Evolutionary conservation across 2,329 filamentous ascomycete species (phyloP), one percentile per base, ranked within the genome.

Genomic region (Penicillium psychrosexuale): DNA sequence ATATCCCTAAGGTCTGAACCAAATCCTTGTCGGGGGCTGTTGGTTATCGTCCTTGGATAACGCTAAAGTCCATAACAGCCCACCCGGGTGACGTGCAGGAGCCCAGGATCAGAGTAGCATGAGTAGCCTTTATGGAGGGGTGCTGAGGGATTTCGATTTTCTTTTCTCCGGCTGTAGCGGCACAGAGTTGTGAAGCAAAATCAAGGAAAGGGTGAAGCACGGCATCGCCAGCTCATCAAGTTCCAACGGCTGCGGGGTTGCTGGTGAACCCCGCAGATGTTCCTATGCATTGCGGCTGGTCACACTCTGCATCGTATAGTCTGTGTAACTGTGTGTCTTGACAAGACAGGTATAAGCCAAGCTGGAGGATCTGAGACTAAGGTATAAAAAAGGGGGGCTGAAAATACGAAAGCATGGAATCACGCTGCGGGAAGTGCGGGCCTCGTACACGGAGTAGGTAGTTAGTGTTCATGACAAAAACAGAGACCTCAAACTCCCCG

Each of bases 181-280:
- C 37, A 24, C 22, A 42, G 44, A 22, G n/a, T 33, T 28, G 33
- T 53, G 47, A 31, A 38, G 31, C 8, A 19, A 56, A 22, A 34
- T 57, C 60, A 60, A 48, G 58, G 50, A 59, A 62, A 53, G 24
- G 24, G 34, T 57, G 49, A 59, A 57, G 51, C 55, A 61, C 56
- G 44, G 51, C 60, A 57, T 56, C 50, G 58, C 56, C 61, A 64
- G 48, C 58, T 55, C 61, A 64, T 62, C 56, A 60, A 47, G 30
- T 55, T 27, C 19, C 37, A 59, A 59, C 51, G 52, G 34, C 34
- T 51, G 61, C 59, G 61, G 59, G 58, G 58, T 53, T 56, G 33
- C 22, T 8, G 13, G 19, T 27, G 31, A 44, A 59, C 62, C 62
- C 62, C 60, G 56, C 61, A 58, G 47, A 56, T 58, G 55, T 52